phyloP scores from a whole-genome alignment of 352 stramenopile species.

The Thraustochytrium sp. region DNA sequence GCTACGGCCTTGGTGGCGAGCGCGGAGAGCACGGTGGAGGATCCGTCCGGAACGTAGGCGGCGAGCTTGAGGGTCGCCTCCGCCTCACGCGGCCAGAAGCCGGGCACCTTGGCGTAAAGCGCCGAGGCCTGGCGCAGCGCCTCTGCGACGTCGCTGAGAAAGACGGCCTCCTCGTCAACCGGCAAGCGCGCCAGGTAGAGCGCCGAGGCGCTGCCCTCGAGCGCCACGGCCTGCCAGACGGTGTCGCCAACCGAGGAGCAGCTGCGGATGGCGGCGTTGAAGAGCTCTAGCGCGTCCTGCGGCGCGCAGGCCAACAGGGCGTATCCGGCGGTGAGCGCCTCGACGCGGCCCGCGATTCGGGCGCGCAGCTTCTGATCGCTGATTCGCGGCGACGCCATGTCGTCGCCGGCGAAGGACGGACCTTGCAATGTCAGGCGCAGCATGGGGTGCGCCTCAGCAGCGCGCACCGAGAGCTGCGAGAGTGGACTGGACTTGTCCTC shows the following conservation, averaged over 20 bases:
- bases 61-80: constrained; percentile 14
- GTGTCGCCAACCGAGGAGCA: background rate
- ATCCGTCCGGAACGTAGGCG: background rate
- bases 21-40: background rate
- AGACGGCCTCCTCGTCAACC: background rate
- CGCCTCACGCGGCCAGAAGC: constrained; percentile 18
- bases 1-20: background rate
- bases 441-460: background rate
- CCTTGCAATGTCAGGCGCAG: background rate
- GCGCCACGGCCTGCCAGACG: constrained; percentile 10
- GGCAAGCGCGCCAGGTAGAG: background rate
- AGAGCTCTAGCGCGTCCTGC: constrained; percentile 8
- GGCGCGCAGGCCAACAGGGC: background rate
- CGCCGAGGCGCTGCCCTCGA: constrained; percentile 29
- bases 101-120: background rate
- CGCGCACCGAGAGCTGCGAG: background rate
- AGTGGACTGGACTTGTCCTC: constrained; percentile 5
- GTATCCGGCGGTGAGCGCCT: constrained; percentile 1
- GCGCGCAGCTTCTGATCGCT: background rate
- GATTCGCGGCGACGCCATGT: background rate
- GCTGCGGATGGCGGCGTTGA: background rate
- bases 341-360: background rate
- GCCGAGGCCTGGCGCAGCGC: background rate
- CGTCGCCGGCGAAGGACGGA: background rate
- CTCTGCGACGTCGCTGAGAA: background rate